Evolutionary conservation across 176 grass and related monocot species (phyloP), one percentile per base, ranked within the genome.

Genomic region (Avena sativa): DNA sequence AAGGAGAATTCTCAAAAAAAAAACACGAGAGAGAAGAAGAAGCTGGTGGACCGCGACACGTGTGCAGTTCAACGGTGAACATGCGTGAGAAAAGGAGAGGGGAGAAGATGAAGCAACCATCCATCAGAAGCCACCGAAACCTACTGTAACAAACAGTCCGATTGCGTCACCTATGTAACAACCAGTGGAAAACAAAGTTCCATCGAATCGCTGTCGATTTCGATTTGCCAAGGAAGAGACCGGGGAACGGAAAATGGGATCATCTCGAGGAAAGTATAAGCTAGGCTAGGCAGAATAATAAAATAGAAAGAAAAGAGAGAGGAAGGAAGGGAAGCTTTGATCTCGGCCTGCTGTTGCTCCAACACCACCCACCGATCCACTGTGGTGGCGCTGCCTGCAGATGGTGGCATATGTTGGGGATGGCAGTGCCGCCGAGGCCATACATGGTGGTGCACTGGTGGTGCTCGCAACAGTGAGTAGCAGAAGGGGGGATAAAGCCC

Each of bases 381-480:
- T 43, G 40, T 43, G 40, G 40, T 43, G 40, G 6, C 40, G 40
- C 40, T 32, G 26, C 38, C 66, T 25, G 25, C 43, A 67, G 79
- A 76, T 7, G 71, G 32, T 62, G 40, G 43, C 46, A 9, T 59
- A 11, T n/a, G 32, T 34, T 34, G 64, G 74, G 81, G 8, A 71
- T 83, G 87, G 64, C 83, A 88, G 65, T 86, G 79, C 48, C 74
- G 79, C 55, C 66, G 74, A 87, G 60, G 69, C 51, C 83, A 77
- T 12, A 88, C 36, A 69, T 69, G 70, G 47, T 74, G 71, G 21
- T 69, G 66, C 66, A 69, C 5, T 73, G 72, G 50, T 80, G 46
- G 50, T 80, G 46, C 76, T 79, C 56, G 48, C 47, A 47, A 17
- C 36, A 59, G 32, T 66, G 11, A 62, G 19, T 53, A 20, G 51